Evolutionary conservation across 495 filamentous ascomycete genomes (phyloP).

Genomic region (Bathelium albidoporum): DNA sequence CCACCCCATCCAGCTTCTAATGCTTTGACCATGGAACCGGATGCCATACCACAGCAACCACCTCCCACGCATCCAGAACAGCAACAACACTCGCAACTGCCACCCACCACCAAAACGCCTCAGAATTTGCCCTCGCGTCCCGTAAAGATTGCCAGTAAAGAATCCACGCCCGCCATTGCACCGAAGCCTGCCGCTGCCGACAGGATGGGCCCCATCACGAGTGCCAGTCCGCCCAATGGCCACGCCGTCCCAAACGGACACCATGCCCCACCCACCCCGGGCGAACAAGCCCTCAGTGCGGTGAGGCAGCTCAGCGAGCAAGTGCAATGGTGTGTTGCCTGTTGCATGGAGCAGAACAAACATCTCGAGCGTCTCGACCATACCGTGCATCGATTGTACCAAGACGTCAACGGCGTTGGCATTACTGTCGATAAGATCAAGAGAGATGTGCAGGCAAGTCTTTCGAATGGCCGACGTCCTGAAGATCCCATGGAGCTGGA

Average conservation of each 20-base stretch:
- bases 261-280: not conserved
- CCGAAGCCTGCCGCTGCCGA: not conserved
- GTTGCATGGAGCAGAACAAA: conserved; percentile 1
- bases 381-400: not conserved
- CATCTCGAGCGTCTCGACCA: conserved; percentile 2
- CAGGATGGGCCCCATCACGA: conserved; percentile 1
- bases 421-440: not conserved
- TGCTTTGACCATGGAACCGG: not conserved
- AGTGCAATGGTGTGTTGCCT: conserved; percentile 4
- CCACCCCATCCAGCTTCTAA: not conserved
- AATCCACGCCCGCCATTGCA: conserved; percentile 1
- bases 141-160: conserved; percentile 1
- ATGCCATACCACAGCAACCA: not conserved
- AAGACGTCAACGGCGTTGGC: not conserved
- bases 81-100: not conserved
- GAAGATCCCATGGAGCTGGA: not conserved
- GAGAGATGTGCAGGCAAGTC: not conserved
- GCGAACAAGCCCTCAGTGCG: not conserved
- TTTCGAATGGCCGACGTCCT: not conserved
- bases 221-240: conserved; percentile 3
- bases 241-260: not conserved
- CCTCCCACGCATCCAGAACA: too few species aligned
- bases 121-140: not conserved
- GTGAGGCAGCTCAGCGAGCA: not conserved
- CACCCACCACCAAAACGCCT: not conserved